phyloP scores from a whole-genome alignment of 2,329 filamentous ascomycete genomes.

The Alternaria angustiovoidea region DNA sequence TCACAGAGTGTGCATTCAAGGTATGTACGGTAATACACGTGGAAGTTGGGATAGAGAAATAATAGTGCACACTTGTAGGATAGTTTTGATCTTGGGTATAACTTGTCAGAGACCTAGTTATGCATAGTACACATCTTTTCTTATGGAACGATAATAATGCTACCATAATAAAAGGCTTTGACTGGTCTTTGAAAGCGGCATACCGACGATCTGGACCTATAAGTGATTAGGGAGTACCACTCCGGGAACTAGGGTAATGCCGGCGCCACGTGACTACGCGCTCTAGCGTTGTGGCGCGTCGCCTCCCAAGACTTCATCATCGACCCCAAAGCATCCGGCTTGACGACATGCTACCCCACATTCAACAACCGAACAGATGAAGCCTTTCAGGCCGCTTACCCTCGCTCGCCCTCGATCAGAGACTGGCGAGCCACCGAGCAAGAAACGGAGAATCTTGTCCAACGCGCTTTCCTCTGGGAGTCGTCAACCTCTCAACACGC shows the following conservation, averaged over 20 bases:
- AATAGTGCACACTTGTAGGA: neutral
- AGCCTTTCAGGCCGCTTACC: conserved; percentile 48
- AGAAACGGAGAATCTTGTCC: conserved; percentile 53
- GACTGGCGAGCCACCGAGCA: conserved; percentile 47
- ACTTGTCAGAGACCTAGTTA: neutral
- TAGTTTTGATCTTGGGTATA: neutral
- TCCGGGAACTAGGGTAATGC: neutral
- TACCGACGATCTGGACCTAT: neutral
- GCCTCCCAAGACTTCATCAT: neutral
- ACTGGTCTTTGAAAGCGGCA: neutral
- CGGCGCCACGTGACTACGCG: conserved; percentile 20
- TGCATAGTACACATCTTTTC: neutral
- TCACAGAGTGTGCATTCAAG: neutral
- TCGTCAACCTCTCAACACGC: conserved; percentile 42
- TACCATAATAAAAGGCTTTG: neutral
- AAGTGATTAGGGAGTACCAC: neutral
- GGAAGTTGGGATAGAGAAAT: neutral
- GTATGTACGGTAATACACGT: neutral
- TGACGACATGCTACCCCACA: neutral
- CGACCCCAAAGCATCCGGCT: neutral
- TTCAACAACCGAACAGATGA: conserved; percentile 28
- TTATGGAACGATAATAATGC: neutral
- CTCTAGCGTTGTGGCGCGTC: neutral
- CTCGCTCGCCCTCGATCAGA: conserved; percentile 36
- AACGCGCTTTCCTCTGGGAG: conserved; percentile 36